Percentiles rank a stretch among this genome's conserved stretches.
These are phyloP conservation scores for Nicotiana sylvestris DNA, from an alignment of 257 asterid genomes.

Conservation along the genomic window DNA sequence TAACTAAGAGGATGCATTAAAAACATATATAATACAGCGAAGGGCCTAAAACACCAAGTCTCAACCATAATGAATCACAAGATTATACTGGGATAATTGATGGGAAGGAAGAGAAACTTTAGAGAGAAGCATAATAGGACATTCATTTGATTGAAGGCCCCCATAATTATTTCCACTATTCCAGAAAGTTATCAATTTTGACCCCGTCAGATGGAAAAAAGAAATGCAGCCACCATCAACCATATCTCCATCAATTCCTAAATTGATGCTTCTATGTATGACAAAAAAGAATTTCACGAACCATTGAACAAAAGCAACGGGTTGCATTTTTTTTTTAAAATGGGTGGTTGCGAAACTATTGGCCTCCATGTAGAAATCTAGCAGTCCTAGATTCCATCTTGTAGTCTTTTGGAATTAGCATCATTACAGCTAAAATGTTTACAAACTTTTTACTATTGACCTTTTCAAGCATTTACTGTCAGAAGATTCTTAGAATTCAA, in stretches of 20 bases:
- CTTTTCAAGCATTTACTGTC: too few species aligned
- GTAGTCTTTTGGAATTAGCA: too few species aligned
- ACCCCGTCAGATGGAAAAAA: background rate
- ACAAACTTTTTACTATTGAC: too few species aligned
- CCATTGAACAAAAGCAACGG: too few species aligned
- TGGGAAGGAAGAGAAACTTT: background rate
- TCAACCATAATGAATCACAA: background rate
- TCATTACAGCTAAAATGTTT: too few species aligned
- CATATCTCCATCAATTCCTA: background rate
- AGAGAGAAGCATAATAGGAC: background rate
- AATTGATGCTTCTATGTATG: background rate
- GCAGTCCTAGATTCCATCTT: too few species aligned
- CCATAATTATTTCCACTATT: background rate
- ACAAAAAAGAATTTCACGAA: too few species aligned
- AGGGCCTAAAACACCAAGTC: background rate
- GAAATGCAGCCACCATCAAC: background rate
- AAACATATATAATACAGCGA: background rate
- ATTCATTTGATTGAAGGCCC: background rate
- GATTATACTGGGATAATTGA: background rate
- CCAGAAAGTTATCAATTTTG: background rate
- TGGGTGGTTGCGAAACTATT: too few species aligned
- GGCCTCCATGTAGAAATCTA: too few species aligned
- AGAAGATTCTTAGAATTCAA: too few species aligned
- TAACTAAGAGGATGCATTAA: slow-evolving; percentile 1
- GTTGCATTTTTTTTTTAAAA: too few species aligned